A percentile compares a stretch with the other conserved stretches of the same genome.
phyloP scores from a whole-genome alignment of 352 stramenopile species.

The Globisporangium rhizosaccharum region DNA sequence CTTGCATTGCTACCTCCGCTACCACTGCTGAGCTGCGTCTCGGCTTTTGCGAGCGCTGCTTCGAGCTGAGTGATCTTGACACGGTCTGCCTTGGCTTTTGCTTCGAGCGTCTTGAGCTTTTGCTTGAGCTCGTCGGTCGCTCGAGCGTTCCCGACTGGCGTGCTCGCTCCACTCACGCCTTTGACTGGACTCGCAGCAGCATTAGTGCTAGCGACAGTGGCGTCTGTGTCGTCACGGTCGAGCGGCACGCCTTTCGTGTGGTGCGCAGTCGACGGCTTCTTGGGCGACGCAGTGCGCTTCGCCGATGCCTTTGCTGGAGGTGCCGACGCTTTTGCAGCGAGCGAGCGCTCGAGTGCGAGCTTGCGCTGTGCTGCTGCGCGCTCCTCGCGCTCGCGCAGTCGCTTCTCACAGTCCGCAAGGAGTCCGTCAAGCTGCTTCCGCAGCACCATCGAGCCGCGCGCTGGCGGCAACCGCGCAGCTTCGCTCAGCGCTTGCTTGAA shows the following conservation, averaged over 20 bases:
- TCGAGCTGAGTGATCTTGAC: constrained; percentile 81
- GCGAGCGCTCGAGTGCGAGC: constrained; percentile 8
- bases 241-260: not conserved
- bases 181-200: not conserved
- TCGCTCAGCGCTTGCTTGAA: constrained; percentile 43
- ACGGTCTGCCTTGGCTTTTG: constrained; percentile 55
- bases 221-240: not conserved
- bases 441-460: constrained; percentile 52
- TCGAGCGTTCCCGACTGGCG: constrained; percentile 15
- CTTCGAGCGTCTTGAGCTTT: constrained; percentile 68
- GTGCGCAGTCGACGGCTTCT: not conserved
- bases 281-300: not conserved
- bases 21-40: constrained; percentile 24
- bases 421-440: constrained; percentile 57
- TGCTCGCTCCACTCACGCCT: not conserved
- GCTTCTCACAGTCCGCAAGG: constrained; percentile 34
- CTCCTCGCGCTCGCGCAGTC: constrained; percentile 26
- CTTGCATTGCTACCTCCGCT: constrained; percentile 8
- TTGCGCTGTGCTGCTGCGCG: constrained; percentile 14
- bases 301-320: constrained; percentile 7
- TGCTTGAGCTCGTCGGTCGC: constrained; percentile 59
- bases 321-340: constrained; percentile 1
- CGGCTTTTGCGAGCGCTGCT: constrained; percentile 44
- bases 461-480: constrained; percentile 35
- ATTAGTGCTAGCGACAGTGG: constrained; percentile 6